phyloP scores from a whole-genome alignment of 1,284 basidiomycete species.

The Microbotryum intermedium region DNA sequence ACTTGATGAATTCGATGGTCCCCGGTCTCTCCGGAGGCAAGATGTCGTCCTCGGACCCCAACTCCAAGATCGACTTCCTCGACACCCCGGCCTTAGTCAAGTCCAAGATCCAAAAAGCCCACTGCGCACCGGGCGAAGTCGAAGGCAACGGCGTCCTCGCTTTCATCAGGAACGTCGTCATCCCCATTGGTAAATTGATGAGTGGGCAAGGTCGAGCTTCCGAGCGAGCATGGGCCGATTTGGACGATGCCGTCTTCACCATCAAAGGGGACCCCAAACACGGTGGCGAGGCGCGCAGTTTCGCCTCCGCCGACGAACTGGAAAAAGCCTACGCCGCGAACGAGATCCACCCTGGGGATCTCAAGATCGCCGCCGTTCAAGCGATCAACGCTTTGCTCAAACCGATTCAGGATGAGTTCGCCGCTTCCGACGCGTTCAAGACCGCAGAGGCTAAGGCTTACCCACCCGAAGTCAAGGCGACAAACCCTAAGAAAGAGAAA shows the following conservation, averaged over 20 bases:
- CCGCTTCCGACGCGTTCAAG: slow-evolving; percentile 71
- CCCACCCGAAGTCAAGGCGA: slow-evolving; percentile 53
- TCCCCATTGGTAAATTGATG: slow-evolving; percentile 73
- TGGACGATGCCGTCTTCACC: slow-evolving; percentile 16
- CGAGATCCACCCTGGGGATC: slow-evolving; percentile 78
- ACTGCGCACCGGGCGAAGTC: slow-evolving; percentile 89
- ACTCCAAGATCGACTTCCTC: slow-evolving; percentile 96
- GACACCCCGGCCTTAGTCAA: slow-evolving; percentile 74
- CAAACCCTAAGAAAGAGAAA: slow-evolving; percentile 25
- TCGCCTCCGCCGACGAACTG: slow-evolving; percentile 56
- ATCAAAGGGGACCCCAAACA: slow-evolving; percentile 26
- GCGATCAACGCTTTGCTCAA: slow-evolving; percentile 69
- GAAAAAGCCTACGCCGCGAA: slow-evolving; percentile 68
- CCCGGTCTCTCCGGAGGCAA: slow-evolving; percentile 90
- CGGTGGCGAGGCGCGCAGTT: slow-evolving; percentile 18
- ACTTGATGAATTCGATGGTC: slow-evolving; percentile 98
- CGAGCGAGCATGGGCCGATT: slow-evolving; percentile 37
- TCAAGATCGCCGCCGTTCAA: slow-evolving; percentile 72
- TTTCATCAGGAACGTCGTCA: slow-evolving; percentile 79
- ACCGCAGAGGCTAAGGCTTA: slow-evolving; percentile 71
- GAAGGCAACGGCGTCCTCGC: slow-evolving; percentile 85
- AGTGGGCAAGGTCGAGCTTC: slow-evolving; percentile 33
- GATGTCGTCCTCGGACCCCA: slow-evolving; percentile 97
- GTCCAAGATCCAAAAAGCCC: slow-evolving; percentile 84
- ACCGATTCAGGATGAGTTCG: slow-evolving; percentile 66